Conservation (phyloP, 1,139 yeast species). For the Sugiyamaella novakii region DNA sequence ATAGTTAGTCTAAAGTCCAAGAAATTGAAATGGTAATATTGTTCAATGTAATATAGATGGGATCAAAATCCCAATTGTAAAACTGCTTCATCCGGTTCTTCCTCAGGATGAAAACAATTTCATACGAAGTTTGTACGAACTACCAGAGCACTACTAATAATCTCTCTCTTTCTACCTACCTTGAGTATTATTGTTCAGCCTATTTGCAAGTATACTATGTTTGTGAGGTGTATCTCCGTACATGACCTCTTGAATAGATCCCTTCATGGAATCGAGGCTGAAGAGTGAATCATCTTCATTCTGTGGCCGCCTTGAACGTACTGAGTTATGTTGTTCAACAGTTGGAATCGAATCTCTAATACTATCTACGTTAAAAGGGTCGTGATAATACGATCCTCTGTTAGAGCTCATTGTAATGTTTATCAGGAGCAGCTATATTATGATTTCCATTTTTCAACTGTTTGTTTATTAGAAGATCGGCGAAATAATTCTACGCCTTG, state of each 20-base stretch:
- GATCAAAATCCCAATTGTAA: background rate
- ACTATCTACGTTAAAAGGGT: slow-evolving; percentile 20
- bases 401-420: slow-evolving; percentile 4
- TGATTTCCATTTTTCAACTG: too few relatives aligned
- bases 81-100: too few relatives aligned
- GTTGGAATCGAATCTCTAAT: slow-evolving; percentile 9
- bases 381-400: slow-evolving; percentile 1
- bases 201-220: too few relatives aligned
- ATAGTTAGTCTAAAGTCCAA: too few relatives aligned
- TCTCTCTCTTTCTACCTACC: too few relatives aligned
- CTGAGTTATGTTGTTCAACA: slow-evolving; percentile 7
- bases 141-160: too few relatives aligned
- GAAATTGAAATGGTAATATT: too few relatives aligned
- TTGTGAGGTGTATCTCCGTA: too few relatives aligned
- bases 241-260: slow-evolving; percentile 18
- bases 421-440: too few relatives aligned
- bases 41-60: too few relatives aligned
- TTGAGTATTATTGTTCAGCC: background rate
- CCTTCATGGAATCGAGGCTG: slow-evolving; percentile 21
- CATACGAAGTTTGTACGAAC: too few relatives aligned
- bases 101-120: too few relatives aligned
- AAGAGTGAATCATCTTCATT: slow-evolving; percentile 18
- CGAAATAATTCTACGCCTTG: background rate
- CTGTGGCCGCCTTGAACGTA: slow-evolving; percentile 8
- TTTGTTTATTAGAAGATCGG: slow-evolving; percentile 2